phyloP scores from a whole-genome alignment of 495 filamentous ascomycete genomes.

The Penicillium verhagenii region DNA sequence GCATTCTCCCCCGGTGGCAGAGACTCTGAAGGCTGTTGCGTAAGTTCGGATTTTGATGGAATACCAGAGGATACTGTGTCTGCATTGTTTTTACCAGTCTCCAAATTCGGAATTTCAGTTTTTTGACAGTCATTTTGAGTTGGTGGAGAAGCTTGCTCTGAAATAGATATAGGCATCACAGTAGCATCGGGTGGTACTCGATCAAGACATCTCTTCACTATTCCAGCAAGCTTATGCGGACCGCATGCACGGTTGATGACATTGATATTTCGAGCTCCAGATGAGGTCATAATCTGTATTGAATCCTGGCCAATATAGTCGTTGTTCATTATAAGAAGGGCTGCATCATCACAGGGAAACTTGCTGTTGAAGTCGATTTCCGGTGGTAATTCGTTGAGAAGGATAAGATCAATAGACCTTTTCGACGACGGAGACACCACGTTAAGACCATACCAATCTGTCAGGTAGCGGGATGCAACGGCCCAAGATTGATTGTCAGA shows the following conservation, averaged over 20 bases:
- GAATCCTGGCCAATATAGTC: slow-evolving; percentile 24
- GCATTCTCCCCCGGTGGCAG: not conserved
- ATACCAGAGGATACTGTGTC: not conserved
- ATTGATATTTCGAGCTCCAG: slow-evolving; percentile 26
- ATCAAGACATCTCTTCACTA: slow-evolving; percentile 38
- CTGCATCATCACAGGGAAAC: slow-evolving; percentile 4
- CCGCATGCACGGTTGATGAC: slow-evolving; percentile 53
- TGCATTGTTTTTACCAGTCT: not conserved
- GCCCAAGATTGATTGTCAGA: slow-evolving; percentile 21
- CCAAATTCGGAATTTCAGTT: not conserved
- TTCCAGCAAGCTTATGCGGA: slow-evolving; percentile 60
- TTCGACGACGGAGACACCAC: slow-evolving; percentile 27
- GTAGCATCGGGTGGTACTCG: not conserved
- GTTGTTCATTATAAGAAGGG: slow-evolving; percentile 31
- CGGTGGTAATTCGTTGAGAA: slow-evolving; percentile 29
- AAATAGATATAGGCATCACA: not conserved
- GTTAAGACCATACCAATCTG: slow-evolving; percentile 44
- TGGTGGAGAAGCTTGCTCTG: not conserved
- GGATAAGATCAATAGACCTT: slow-evolving; percentile 33
- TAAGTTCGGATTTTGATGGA: too few species aligned
- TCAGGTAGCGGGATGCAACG: slow-evolving; percentile 30
- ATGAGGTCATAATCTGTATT: slow-evolving; percentile 17
- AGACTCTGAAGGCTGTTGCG: too few species aligned
- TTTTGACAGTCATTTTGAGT: not conserved
- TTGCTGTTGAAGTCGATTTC: not conserved